A percentile compares a stretch with the other conserved stretches of the same genome.
Evolutionary conservation across 176 grass and related monocot species (phyloP).

Genomic region (Bothriochloa decipiens): DNA sequence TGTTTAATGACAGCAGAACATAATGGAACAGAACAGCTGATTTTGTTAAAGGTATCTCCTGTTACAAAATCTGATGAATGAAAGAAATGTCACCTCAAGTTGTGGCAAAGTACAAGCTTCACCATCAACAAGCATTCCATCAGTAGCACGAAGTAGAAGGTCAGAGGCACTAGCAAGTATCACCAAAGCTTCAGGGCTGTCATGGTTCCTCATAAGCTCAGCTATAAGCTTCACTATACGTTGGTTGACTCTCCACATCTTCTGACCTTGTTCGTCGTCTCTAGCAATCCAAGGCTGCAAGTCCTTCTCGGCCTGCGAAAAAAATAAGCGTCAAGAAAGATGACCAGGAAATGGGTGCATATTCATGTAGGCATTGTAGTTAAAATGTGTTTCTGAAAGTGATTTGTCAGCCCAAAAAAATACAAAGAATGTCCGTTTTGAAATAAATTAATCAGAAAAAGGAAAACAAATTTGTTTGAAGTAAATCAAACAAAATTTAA

Average conservation of each 20-base stretch:
- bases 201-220: slow-evolving; percentile 97
- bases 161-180: slow-evolving; percentile 92
- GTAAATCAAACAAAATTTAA: not conserved
- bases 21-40: not conserved
- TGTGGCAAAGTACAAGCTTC: slow-evolving; percentile 99
- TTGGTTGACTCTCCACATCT: slow-evolving; percentile 98
- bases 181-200: slow-evolving; percentile 83
- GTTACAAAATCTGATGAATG: slow-evolving; percentile 5
- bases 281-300: slow-evolving; percentile 97
- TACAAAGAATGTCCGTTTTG: not conserved
- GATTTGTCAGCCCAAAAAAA: slow-evolving; percentile 7
- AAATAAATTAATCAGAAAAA: slow-evolving; percentile 21
- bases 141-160: slow-evolving; percentile 92
- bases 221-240: slow-evolving; percentile 93
- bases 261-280: slow-evolving; percentile 92
- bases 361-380: not conserved
- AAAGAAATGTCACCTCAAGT: slow-evolving; percentile 71
- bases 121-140: slow-evolving; percentile 97
- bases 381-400: slow-evolving; percentile 11
- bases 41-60: not conserved
- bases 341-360: slow-evolving; percentile 47
- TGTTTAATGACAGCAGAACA: not conserved
- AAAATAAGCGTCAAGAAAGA: slow-evolving; percentile 53
- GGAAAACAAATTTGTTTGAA: not conserved
- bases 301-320: slow-evolving; percentile 86